Evolutionary conservation across 1,284 basidiomycete genomes (phyloP), one percentile per base, ranked within the genome.

Genomic region (Earliella scabrosa): DNA sequence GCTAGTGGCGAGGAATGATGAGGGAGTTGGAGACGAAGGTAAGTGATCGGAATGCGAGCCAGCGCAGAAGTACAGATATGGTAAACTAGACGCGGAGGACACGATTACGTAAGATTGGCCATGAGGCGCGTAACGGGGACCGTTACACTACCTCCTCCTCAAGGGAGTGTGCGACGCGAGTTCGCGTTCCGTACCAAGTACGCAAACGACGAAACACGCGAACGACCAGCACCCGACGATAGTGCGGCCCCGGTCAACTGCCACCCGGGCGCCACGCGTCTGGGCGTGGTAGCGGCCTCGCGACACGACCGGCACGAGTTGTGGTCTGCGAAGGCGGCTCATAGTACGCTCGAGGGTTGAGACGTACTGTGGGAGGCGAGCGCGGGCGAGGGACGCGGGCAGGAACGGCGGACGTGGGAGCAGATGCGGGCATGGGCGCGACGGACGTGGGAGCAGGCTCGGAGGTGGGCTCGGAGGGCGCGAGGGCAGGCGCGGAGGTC

Each of bases 131-230:
- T 50, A 27, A 14, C 2, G 14, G 3, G 38, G 27, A 27, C 38
- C 44, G 31, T 39, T 53, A 48, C 52, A 54, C 52, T 48, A 43
- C 52, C 52, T 48, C 52, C 52, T 54, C 45, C 52, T 53, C 45
- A 53, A 53, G 51, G 51, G 44, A 45, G 36, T 27, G 38, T 45
- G n/a, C 31, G 13, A 53, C 38, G 38, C n/a, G n/a, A n/a, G n/a
- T n/a, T n/a, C n/a, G n/a, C n/a, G n/a, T n/a, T n/a, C n/a, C n/a
- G n/a, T n/a, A n/a, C n/a, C n/a, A n/a, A n/a, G n/a, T n/a, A 8
- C 29, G 13, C 45, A 24, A 34, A 31, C 38, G 23, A 20, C n/a
- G 27, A 47, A 20, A 9, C 51, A 44, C 36, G 26, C 44, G 34
- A 27, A 26, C 23, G 44, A 24, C 18, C 35, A 24, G 16, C 27